Evolutionary conservation across 192 early-diverging fungal species (phyloP).

Genomic region (Kickxella alabastrina): DNA sequence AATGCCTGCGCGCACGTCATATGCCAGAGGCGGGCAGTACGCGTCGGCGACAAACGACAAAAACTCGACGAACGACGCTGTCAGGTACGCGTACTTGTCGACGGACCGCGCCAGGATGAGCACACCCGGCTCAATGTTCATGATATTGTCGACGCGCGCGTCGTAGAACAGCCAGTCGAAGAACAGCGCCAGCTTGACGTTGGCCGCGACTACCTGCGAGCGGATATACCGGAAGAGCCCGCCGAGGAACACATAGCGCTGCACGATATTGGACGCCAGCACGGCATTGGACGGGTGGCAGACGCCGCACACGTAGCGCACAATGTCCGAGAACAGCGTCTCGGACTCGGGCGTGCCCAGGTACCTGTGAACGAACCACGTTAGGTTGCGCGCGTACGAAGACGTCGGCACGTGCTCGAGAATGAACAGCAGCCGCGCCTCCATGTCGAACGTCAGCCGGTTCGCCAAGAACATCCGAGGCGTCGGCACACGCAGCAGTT

Average conservation of each 20-base stretch:
- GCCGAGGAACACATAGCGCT: conserved; percentile 66
- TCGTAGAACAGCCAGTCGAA: conserved; percentile 78
- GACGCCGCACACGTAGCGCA: conserved; percentile 68
- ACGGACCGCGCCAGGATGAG: conserved; percentile 67
- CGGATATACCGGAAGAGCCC: conserved; percentile 56
- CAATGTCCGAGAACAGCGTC: conserved; percentile 60
- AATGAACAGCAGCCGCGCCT: conserved; percentile 60
- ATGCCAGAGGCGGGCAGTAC: conserved; percentile 54
- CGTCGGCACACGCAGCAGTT: conserved; percentile 59
- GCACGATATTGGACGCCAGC: conserved; percentile 65
- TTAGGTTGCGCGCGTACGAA: conserved; percentile 56
- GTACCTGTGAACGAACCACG: conserved; percentile 65
- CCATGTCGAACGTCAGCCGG: conserved; percentile 67
- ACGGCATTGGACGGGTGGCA: conserved; percentile 72
- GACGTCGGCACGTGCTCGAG: conserved; percentile 56
- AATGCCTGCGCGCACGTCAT: conserved; percentile 52
- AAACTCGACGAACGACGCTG: conserved; percentile 68
- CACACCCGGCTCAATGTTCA: conserved; percentile 72
- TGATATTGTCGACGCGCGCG: conserved; percentile 63
- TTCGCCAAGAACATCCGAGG: conserved; percentile 57
- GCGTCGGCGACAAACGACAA: conserved; percentile 57
- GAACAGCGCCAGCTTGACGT: conserved; percentile 70
- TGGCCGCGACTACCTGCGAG: conserved; percentile 57
- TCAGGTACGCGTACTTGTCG: conserved; percentile 61
- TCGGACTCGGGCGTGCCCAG: conserved; percentile 58